phyloP scores from a whole-genome alignment of 768 basidiomycete genomes.

The Hysterangium stoloniferum region DNA sequence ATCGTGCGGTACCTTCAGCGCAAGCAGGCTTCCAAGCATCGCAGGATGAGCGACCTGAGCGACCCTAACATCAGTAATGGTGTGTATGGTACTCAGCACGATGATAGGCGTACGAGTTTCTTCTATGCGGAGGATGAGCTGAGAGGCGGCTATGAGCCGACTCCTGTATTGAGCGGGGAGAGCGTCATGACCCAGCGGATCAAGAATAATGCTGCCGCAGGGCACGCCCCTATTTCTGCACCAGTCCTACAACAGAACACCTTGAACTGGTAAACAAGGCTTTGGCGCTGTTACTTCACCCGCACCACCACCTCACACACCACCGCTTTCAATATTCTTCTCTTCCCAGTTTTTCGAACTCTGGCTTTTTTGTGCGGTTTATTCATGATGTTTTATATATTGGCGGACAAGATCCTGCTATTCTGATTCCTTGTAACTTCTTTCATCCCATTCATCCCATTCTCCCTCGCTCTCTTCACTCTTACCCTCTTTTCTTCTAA shows the following conservation, averaged over 20 bases:
- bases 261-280: constrained; percentile 69
- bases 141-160: constrained; percentile 39
- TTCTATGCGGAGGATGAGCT: constrained; percentile 84
- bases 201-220: constrained; percentile 44
- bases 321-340: no score
- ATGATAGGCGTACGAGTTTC: constrained; percentile 61
- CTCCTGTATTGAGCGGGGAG: constrained; percentile 20
- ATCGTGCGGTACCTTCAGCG: constrained; percentile 60
- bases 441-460: no score
- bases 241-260: constrained; percentile 76
- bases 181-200: constrained; percentile 47
- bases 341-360: no score
- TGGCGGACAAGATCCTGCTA: no score
- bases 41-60: constrained; percentile 68
- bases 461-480: no score
- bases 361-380: no score
- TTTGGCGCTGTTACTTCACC: no score
- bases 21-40: constrained; percentile 61
- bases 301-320: no score
- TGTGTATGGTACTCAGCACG: constrained; percentile 19
- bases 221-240: constrained; percentile 43
- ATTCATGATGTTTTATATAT: no score
- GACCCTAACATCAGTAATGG: constrained; percentile 72
- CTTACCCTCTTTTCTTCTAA: no score
- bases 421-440: no score